Evolutionary conservation across 2,329 filamentous ascomycete species (phyloP), one percentile per base, ranked within the genome.

Genomic region (Cyphellophora attinorum): DNA sequence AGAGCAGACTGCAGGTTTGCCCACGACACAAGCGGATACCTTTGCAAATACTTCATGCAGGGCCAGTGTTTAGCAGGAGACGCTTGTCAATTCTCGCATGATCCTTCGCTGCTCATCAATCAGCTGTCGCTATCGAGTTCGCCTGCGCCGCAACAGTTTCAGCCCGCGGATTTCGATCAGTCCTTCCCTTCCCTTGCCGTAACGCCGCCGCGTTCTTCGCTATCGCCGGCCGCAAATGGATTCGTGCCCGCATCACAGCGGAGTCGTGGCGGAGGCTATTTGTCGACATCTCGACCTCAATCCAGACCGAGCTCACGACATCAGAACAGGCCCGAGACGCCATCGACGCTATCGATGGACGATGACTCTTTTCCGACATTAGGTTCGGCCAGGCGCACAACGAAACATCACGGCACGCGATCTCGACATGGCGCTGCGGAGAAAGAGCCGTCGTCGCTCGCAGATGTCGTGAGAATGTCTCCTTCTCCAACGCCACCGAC

Each of bases 1-100:
- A 78, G 91, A 39, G 89, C 89, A 40, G 91, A 98, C 59, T 98
- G 91, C 58, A 81, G 89, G 38, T 98, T 96, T 60, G 94, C 88
- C 48, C 91, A 98, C 59, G 89, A 98, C 57, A 72, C 94, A 29
- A 93, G 85, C 54, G 93, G 84, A 53, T 91, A 95, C 52, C 74
- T 98, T 42, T 98, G 91, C 88, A 96, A 96, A 85, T 93, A 96
- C 57, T 98, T 88, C 85, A 72, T 98, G 34, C 85, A 85, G 64
- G 91, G 91, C 2, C 95, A 89, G 51, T 98, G 91, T 55, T 72
- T 98, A 19, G 91, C 91, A 13, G 89, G 91, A 21, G 81, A 86
- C 38, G 88, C 85, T 3, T 98, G 91, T 58, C 85, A 94, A 40
- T 98, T 98, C 64, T 96, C 89, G 11, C 91, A 98, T 59, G 91